Conservation (phyloP, 2,329 filamentous ascomycete genomes). For the Fusarium sp. region DNA sequence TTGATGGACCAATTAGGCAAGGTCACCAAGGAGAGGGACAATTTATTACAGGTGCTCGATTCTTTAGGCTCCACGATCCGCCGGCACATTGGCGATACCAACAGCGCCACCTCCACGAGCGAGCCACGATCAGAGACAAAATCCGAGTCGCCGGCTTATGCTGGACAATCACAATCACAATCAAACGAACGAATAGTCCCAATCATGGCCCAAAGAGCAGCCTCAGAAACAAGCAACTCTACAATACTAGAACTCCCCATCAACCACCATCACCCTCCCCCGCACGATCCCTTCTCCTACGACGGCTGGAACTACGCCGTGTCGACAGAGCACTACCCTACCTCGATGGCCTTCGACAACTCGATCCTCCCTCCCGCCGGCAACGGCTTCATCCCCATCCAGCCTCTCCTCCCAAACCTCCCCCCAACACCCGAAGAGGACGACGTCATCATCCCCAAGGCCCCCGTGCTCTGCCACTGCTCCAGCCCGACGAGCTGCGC, state of each 20-base stretch:
- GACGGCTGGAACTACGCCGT: conserved; percentile 9
- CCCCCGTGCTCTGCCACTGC: conserved; percentile 9
- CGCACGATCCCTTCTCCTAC: conserved; percentile 1
- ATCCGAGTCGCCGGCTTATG: background rate
- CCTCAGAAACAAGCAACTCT: conserved; percentile 15
- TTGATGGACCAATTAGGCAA: conserved; percentile 41
- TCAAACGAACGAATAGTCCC: background rate
- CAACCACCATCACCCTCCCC: background rate
- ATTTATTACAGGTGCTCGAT: conserved; percentile 23
- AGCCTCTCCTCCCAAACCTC: background rate
- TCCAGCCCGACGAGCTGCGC: conserved; percentile 4
- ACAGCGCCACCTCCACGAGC: background rate
- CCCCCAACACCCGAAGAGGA: background rate
- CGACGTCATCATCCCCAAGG: conserved; percentile 19
- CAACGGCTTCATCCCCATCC: background rate
- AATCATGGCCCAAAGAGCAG: background rate
- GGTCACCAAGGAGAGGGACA: conserved; percentile 40
- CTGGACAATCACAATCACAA: background rate
- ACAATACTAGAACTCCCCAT: conserved; percentile 12
- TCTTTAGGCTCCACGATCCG: conserved; percentile 27
- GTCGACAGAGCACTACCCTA: background rate
- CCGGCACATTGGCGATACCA: conserved; percentile 20
- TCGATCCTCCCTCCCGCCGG: conserved; percentile 1
- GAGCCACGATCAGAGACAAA: background rate
- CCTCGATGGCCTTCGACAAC: conserved; percentile 12